Percentiles rank a stretch among this genome's conserved stretches.
Conservation (phyloP, 805 yeast species). For the Cyberlindnera americana region DNA sequence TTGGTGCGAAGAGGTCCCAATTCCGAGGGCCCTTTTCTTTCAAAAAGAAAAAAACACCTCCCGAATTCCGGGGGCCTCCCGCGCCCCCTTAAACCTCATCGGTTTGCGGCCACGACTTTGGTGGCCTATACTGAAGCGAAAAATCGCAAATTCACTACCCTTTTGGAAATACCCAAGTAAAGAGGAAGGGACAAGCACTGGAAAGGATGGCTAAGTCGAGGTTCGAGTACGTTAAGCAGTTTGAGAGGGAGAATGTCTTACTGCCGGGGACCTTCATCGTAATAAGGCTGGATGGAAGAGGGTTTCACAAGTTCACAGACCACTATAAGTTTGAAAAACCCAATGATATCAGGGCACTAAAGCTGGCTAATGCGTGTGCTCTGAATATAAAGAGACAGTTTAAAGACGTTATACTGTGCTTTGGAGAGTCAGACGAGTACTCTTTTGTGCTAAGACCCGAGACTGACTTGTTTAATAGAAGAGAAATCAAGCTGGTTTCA, state of each 20-base stretch:
- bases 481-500: conserved; percentile 75
- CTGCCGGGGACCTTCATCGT: conserved; percentile 81
- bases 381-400: conserved; percentile 55
- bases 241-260: conserved; percentile 69
- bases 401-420: conserved; percentile 75
- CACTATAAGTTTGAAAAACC: conserved; percentile 80
- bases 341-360: conserved; percentile 74
- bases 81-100: conserved; percentile 5
- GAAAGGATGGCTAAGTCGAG: conserved; percentile 75
- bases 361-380: conserved; percentile 82
- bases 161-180: no score
- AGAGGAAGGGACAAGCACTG: not conserved
- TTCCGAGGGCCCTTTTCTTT: no score
- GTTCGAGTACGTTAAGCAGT: conserved; percentile 80
- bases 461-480: conserved; percentile 72
- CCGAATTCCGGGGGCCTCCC: no score
- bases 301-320: conserved; percentile 82
- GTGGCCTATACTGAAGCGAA: no score
- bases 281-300: conserved; percentile 88
- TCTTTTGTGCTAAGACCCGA: conserved; percentile 67
- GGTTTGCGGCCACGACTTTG: conserved; percentile 10
- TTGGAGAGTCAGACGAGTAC: conserved; percentile 95
- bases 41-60: no score
- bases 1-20: not conserved
- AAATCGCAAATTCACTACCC: no score